phyloP scores from a whole-genome alignment of 2,329 filamentous ascomycete genomes.

The Sordariomycetes sp. region DNA sequence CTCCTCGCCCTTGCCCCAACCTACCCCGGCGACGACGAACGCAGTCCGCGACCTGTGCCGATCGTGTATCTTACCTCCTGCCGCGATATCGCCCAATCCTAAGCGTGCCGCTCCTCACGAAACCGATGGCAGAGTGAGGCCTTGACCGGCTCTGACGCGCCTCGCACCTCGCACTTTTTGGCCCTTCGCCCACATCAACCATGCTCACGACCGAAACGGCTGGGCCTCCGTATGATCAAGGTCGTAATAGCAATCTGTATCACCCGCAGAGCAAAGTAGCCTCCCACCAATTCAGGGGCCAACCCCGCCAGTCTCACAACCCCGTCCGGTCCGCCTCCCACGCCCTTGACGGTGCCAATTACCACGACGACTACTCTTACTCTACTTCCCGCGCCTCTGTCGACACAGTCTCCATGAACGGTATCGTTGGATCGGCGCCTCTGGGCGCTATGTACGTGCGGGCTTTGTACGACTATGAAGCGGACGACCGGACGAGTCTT shows the following conservation, averaged over 20 bases:
- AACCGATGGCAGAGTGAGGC: neutral
- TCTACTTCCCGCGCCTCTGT: conserved; percentile 16
- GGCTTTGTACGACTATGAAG: conserved; percentile 94
- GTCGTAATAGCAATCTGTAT: conserved; percentile 26
- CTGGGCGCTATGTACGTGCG: conserved; percentile 77
- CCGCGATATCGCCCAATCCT: neutral
- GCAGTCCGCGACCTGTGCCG: neutral
- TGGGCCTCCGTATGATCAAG: conserved; percentile 32
- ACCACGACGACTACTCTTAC: conserved; percentile 3
- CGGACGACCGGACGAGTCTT: conserved; percentile 90
- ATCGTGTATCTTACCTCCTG: neutral
- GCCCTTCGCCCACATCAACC: neutral
- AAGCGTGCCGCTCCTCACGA: neutral
- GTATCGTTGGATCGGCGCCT: conserved; percentile 47
- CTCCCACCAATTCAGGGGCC: conserved; percentile 12
- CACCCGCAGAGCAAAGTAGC: conserved; percentile 17
- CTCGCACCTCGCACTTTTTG: too few species aligned
- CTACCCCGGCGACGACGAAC: neutral
- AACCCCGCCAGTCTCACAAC: conserved; percentile 10
- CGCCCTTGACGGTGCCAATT: conserved; percentile 8
- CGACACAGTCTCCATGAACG: conserved; percentile 39
- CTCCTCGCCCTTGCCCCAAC: neutral
- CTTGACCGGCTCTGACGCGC: neutral
- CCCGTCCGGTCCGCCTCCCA: conserved; percentile 8
- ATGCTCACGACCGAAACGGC: conserved; percentile 44